These are phyloP conservation scores for Carex pumila DNA, from an alignment of 176 grass and related monocot genomes.

Conservation along the genomic window DNA sequence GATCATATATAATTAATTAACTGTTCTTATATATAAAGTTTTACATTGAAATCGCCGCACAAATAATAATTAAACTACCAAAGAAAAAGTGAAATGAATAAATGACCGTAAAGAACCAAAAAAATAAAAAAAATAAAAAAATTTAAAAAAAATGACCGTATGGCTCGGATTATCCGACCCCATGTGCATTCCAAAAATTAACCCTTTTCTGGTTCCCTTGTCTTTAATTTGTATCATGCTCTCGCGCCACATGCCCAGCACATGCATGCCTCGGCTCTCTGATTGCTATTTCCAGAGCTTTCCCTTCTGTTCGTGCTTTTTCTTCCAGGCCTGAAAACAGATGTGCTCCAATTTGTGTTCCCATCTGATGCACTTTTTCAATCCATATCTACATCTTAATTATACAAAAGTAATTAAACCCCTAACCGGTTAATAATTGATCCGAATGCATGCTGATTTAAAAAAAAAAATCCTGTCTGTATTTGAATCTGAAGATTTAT, in stretches of 20 bases:
- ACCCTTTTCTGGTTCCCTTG: not conserved
- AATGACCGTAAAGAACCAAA: not conserved
- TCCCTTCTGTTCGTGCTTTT: not conserved
- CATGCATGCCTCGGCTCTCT: not conserved
- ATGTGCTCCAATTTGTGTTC: not conserved
- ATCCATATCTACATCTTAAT: not conserved
- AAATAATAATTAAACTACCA: not conserved
- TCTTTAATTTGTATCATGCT: not conserved
- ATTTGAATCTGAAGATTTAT: not conserved
- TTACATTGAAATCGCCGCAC: not conserved
- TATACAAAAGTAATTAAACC: not conserved
- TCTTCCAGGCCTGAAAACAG: not conserved
- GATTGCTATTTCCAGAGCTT: not conserved
- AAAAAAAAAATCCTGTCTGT: not conserved
- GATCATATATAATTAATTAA: too few species aligned
- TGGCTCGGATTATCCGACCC: not conserved
- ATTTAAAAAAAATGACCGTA: not conserved
- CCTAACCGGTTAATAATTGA: not conserved
- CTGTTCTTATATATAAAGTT: too few species aligned
- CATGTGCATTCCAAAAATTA: not conserved
- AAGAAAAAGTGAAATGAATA: not conserved
- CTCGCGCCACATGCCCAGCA: not conserved
- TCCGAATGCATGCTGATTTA: not conserved
- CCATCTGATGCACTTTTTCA: not conserved
- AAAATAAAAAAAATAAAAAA: too few species aligned